A percentile compares a stretch with the other conserved stretches of the same genome.
Conservation (phyloP, 768 basidiomycete species). For the Lyophyllum decastes region DNA sequence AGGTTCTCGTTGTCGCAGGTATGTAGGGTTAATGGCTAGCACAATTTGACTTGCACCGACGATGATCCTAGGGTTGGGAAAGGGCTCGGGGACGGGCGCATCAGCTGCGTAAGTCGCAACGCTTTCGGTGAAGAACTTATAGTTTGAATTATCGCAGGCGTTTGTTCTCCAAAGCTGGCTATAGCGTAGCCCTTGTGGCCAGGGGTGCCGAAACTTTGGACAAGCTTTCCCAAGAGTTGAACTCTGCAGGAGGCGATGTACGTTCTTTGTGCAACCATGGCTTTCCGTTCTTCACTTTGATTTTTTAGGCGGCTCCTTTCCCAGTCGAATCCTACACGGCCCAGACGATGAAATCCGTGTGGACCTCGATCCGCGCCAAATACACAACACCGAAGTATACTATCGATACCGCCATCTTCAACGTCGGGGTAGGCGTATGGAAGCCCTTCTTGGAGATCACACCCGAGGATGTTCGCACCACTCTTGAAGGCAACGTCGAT, state of each 20-base stretch:
- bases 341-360: constrained; percentile 50
- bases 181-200: constrained; percentile 67
- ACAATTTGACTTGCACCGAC: background rate
- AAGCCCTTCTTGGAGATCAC: constrained; percentile 70
- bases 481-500: constrained; percentile 52
- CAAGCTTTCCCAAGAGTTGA: constrained; percentile 36
- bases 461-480: constrained; percentile 53
- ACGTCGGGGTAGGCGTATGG: constrained; percentile 57
- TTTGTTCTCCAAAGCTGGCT: constrained; percentile 38
- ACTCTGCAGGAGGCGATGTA: background rate
- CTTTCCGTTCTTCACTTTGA: background rate
- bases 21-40: background rate
- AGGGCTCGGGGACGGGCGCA: background rate
- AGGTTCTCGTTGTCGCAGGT: background rate
- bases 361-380: constrained; percentile 43
- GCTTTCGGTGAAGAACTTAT: background rate
- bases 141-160: background rate
- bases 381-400: constrained; percentile 50
- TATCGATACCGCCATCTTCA: constrained; percentile 66
- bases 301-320: constrained; percentile 54
- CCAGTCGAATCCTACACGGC: constrained; percentile 52
- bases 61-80: background rate
- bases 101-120: background rate
- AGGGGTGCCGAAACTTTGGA: constrained; percentile 54
- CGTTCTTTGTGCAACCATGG: too few relatives aligned